These are phyloP conservation scores for Chaetomium fimeti DNA, from an alignment of 495 filamentous ascomycete genomes.

Conservation along the genomic window DNA sequence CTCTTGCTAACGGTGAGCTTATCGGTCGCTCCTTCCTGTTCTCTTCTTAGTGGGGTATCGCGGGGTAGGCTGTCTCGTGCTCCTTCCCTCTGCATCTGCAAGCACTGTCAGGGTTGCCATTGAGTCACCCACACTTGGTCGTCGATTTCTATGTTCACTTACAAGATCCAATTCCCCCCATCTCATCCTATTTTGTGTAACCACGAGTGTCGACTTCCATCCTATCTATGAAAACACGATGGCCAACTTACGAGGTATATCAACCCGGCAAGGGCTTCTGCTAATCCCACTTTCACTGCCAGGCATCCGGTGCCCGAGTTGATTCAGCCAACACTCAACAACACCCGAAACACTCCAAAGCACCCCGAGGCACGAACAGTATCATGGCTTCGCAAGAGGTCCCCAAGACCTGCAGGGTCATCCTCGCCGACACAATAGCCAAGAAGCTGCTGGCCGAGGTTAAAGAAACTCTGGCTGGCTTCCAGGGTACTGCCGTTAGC, in stretches of 20 bases:
- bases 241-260: not conserved
- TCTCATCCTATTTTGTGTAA: not conserved
- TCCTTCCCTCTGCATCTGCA: not conserved
- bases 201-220: not conserved
- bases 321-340: not conserved
- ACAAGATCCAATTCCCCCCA: not conserved
- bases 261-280: not conserved
- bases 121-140: not conserved
- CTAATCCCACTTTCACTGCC: slow-evolving; percentile 3
- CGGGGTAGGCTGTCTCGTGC: slow-evolving; percentile 23
- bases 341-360: not conserved
- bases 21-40: not conserved
- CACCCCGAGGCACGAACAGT: no score
- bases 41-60: slow-evolving; percentile 22
- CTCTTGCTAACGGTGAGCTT: not conserved
- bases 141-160: not conserved
- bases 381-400: slow-evolving; percentile 45
- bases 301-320: not conserved
- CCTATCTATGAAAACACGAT: not conserved
- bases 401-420: slow-evolving; percentile 79
- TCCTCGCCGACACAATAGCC: slow-evolving; percentile 80
- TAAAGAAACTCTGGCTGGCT: slow-evolving; percentile 61
- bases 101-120: not conserved
- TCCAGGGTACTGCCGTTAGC: slow-evolving; percentile 49
- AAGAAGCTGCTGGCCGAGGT: slow-evolving; percentile 78